Base-by-base conservation (phyloP, 805 yeast genomes). In the Ogataea thermomethanolica region DNA sequence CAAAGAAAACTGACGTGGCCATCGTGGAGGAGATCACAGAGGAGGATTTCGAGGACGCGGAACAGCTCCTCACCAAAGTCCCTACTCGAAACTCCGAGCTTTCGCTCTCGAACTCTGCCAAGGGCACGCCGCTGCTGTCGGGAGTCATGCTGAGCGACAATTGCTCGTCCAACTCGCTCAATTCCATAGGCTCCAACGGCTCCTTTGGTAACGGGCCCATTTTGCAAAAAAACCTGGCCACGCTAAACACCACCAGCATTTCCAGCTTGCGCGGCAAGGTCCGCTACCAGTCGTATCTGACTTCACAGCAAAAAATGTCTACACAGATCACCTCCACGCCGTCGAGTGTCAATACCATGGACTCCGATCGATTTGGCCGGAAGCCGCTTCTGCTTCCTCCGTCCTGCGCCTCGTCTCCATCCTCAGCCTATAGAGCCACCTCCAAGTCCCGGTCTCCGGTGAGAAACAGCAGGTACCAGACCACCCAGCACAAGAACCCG, bases 281-380 rank as follows among this genome's bases (percentile, higher is more conserved):
- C 25, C 48, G 64, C 43, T 62, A 62, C 45, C 67, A 61, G 44
- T 51, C 61, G 5, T 62, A 62, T 41, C 58, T 53, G 41, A 48
- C 49, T 30, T 48, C 43, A 23, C 62, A 55, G 33, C 60, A 54
- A 28, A 54, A 55, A 38, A 32, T 55, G 29, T 37, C 46, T 26
- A 48, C 53, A 12, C 51, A 54, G 13, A 33, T 54, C 33, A 45
- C 55, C 9, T 39, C 55, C 11, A 48, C 46, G 3, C 41, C 49
- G 11, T 35, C 45, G 14, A 43, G 46, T 10, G 14, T 39, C 17
- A 32, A 39, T 25, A 40, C 41, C 20, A 24, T 35, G 8, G 42
- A 35, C 25, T 39, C 47, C n/a, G 37, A 34, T 29, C 26, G 45
- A 24, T 35, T 36, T 26, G 23, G 42, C 20, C 44, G 44, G 12